These are phyloP conservation scores for Cadophora malorum DNA, from an alignment of 2,329 filamentous ascomycete genomes.

Conservation along the genomic window DNA sequence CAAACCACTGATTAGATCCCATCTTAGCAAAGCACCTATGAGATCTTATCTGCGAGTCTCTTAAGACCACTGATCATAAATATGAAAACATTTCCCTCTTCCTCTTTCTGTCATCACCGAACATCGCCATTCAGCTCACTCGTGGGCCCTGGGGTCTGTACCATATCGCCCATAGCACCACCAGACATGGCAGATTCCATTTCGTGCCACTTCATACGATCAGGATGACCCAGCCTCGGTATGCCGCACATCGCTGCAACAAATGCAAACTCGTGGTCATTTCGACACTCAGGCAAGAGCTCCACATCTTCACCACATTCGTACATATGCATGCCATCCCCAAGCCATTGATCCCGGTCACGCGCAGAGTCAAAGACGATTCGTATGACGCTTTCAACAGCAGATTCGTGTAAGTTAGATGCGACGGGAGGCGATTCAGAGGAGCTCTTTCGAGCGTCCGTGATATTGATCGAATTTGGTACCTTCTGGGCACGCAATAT, in stretches of 20 bases:
- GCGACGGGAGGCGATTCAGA: slow-evolving; percentile 40
- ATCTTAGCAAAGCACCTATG: too few species aligned
- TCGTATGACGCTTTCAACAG: slow-evolving; percentile 41
- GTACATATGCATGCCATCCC: slow-evolving; percentile 39
- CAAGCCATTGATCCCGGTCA: slow-evolving; percentile 41
- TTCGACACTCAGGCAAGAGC: slow-evolving; percentile 44
- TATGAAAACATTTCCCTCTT: too few species aligned
- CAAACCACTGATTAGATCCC: too few species aligned
- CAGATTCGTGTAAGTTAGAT: slow-evolving; percentile 43
- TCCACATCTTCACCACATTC: slow-evolving; percentile 34
- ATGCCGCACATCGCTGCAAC: slow-evolving; percentile 42
- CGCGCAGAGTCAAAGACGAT: slow-evolving; percentile 43
- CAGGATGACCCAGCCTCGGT: neutral
- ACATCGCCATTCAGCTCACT: too few species aligned
- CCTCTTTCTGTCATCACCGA: too few species aligned
- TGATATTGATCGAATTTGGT: slow-evolving; percentile 27
- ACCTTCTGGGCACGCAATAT: slow-evolving; percentile 31
- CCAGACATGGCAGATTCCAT: neutral
- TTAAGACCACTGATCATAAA: too few species aligned
- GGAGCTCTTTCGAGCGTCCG: slow-evolving; percentile 24
- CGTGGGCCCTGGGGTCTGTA: too few species aligned
- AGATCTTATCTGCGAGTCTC: too few species aligned
- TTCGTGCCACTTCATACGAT: neutral
- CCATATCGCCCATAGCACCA: too few species aligned
- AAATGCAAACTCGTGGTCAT: slow-evolving; percentile 48